Conservation (phyloP, 2,329 filamentous ascomycete species). For the Fusarium sp. region DNA sequence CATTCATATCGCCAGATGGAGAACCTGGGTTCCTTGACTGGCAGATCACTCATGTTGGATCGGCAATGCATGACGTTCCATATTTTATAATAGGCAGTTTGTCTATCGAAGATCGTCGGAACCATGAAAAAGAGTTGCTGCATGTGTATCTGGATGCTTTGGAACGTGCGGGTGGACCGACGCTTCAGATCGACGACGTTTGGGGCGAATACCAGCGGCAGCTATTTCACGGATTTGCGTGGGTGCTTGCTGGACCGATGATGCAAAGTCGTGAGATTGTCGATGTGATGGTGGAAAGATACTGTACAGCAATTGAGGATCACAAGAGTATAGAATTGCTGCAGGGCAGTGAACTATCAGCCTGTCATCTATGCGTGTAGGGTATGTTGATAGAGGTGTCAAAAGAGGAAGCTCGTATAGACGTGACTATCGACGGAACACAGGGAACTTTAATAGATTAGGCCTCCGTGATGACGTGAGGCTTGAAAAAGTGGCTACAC, state of each 20-base stretch:
- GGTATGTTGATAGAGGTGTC: no score
- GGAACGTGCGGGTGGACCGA: background rate
- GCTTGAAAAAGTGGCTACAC: no score
- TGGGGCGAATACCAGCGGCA: conserved; percentile 32
- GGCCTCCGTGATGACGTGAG: no score
- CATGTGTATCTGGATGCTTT: conserved; percentile 21
- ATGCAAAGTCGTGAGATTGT: conserved; percentile 32
- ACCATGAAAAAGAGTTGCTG: conserved; percentile 18
- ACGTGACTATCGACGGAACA: no score
- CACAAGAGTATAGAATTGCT: conserved; percentile 29
- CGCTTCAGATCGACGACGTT: background rate
- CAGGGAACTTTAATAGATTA: no score
- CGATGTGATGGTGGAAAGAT: conserved; percentile 18
- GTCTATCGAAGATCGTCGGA: conserved; percentile 8
- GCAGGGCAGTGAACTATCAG: background rate
- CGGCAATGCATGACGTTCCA: conserved; percentile 23
- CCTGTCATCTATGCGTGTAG: no score
- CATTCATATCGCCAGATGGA: background rate
- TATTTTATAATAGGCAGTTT: conserved; percentile 12
- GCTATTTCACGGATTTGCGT: conserved; percentile 28
- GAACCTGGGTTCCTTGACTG: conserved; percentile 34
- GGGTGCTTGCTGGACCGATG: conserved; percentile 25
- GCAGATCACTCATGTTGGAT: conserved; percentile 14
- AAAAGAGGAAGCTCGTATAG: no score
- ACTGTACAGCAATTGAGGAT: conserved; percentile 28